Percentiles rank a stretch among this genome's conserved stretches.
Evolutionary conservation across 768 basidiomycete species (phyloP).

Genomic region (Candolleomyces aberdarensis): DNA sequence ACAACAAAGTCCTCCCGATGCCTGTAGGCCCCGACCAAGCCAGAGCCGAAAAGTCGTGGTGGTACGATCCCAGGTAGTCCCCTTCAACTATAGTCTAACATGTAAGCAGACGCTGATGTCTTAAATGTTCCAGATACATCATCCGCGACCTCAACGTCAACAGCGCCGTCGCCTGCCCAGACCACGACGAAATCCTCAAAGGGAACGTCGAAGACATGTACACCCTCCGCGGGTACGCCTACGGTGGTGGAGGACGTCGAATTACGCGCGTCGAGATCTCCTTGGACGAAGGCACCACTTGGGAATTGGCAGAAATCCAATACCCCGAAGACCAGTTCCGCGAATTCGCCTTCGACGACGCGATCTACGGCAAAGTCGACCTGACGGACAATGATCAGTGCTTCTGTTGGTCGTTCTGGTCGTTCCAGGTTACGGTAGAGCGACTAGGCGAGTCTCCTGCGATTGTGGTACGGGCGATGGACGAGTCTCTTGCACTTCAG

Average conservation of each 20-base stretch:
- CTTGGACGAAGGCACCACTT: conserved; percentile 48
- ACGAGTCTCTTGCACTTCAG: conserved; percentile 49
- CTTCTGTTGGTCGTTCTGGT: conserved; percentile 67
- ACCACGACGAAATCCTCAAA: conserved; percentile 46
- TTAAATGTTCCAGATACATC: conserved; percentile 23
- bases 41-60: conserved; percentile 49
- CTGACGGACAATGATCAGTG: conserved; percentile 45
- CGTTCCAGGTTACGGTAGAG: conserved; percentile 31
- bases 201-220: conserved; percentile 26
- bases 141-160: conserved; percentile 60
- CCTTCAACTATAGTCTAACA: too few relatives aligned
- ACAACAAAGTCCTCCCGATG: conserved; percentile 63
- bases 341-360: conserved; percentile 28
- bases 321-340: conserved; percentile 54
- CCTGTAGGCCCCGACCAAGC: conserved; percentile 50
- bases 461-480: conserved; percentile 52
- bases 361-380: conserved; percentile 49
- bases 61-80: conserved; percentile 46
- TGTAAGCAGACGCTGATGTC: too few relatives aligned
- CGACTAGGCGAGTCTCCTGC: conserved; percentile 30
- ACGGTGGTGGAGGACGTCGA: conserved; percentile 57
- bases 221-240: conserved; percentile 53
- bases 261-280: conserved; percentile 58
- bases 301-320: conserved; percentile 38
- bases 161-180: conserved; percentile 52